A percentile compares a stretch with the other conserved stretches of the same genome.
Conservation (phyloP, 192 early-diverging fungal genomes). For the Coemansia brasiliensis region DNA sequence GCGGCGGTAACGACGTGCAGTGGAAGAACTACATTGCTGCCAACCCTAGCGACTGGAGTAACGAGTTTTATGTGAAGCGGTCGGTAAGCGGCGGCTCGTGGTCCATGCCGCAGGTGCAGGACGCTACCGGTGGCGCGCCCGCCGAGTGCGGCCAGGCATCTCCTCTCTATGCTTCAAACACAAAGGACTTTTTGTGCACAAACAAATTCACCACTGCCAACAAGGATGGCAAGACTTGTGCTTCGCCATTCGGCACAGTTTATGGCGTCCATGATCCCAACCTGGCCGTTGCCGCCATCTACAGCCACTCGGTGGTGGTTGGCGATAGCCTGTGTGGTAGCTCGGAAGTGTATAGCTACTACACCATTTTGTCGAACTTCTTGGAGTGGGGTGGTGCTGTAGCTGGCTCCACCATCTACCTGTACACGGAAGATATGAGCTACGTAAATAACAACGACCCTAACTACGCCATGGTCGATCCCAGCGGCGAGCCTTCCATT, state of each 20-base stretch:
- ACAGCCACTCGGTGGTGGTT: slow-evolving; percentile 45
- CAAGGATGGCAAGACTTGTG: slow-evolving; percentile 8
- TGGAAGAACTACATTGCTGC: slow-evolving; percentile 51
- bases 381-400: slow-evolving; percentile 47
- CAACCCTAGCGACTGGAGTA: slow-evolving; percentile 33
- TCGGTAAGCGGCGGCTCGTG: slow-evolving; percentile 5
- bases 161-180: slow-evolving; percentile 25
- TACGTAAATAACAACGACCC: slow-evolving; percentile 43
- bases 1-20: background rate
- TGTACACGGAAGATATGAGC: slow-evolving; percentile 27
- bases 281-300: slow-evolving; percentile 37
- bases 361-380: slow-evolving; percentile 41
- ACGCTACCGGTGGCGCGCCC: slow-evolving; percentile 2
- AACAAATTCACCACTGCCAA: slow-evolving; percentile 11
- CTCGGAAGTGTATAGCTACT: slow-evolving; percentile 33
- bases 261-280: slow-evolving; percentile 33
- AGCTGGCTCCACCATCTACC: slow-evolving; percentile 38
- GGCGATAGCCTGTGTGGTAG: slow-evolving; percentile 31
- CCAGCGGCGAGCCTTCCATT: slow-evolving; percentile 8
- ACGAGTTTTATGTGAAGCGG: slow-evolving; percentile 23
- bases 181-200: slow-evolving; percentile 33
- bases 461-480: slow-evolving; percentile 33
- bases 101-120: slow-evolving; percentile 11
- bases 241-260: slow-evolving; percentile 26
- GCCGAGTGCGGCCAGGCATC: slow-evolving; percentile 22